A percentile compares a stretch with the other conserved stretches of the same genome.
Conservation (phyloP, 2,329 filamentous ascomycete species). For the Alternaria gansuensis region DNA sequence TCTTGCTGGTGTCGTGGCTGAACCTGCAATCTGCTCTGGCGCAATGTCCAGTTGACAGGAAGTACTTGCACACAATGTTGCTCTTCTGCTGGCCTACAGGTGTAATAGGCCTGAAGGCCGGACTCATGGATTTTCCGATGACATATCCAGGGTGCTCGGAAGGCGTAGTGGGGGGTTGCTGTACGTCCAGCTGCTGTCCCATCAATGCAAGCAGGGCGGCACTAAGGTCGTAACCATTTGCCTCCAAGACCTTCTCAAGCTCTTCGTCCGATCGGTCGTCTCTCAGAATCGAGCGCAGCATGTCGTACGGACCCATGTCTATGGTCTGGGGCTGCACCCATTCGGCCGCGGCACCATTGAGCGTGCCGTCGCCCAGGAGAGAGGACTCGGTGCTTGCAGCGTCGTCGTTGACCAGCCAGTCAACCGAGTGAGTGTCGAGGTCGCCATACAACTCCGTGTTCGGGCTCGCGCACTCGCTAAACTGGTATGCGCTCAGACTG, state of each 20-base stretch:
- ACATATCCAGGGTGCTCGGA: constrained; percentile 72
- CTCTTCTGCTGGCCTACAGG: constrained; percentile 80
- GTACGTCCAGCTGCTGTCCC: constrained; percentile 69
- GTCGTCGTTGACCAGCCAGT: constrained; percentile 93
- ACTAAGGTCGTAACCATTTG: constrained; percentile 91
- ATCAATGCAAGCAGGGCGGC: constrained; percentile 91
- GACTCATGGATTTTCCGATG: constrained; percentile 88
- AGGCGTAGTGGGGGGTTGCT: constrained; percentile 57
- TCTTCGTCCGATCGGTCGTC: constrained; percentile 91
- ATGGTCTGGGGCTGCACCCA: constrained; percentile 73
- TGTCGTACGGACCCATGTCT: constrained; percentile 98
- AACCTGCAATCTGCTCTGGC: constrained; percentile 95
- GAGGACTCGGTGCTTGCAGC: constrained; percentile 82
- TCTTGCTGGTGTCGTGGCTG: constrained; percentile 93
- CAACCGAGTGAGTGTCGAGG: constrained; percentile 91
- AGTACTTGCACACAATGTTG: constrained; percentile 96
- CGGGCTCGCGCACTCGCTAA: constrained; percentile 77
- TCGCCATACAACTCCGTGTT: constrained; percentile 89
- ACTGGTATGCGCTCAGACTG: constrained; percentile 93
- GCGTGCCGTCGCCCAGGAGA: constrained; percentile 70
- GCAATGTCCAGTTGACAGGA: constrained; percentile 93
- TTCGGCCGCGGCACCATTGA: constrained; percentile 84
- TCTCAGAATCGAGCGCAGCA: constrained; percentile 92
- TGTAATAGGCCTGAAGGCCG: constrained; percentile 75
- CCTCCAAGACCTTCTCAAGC: constrained; percentile 87